Evolutionary conservation across 2,329 filamentous ascomycete genomes (phyloP), one percentile per base, ranked within the genome.

Genomic region (Paraphaeosphaeria minitans): DNA sequence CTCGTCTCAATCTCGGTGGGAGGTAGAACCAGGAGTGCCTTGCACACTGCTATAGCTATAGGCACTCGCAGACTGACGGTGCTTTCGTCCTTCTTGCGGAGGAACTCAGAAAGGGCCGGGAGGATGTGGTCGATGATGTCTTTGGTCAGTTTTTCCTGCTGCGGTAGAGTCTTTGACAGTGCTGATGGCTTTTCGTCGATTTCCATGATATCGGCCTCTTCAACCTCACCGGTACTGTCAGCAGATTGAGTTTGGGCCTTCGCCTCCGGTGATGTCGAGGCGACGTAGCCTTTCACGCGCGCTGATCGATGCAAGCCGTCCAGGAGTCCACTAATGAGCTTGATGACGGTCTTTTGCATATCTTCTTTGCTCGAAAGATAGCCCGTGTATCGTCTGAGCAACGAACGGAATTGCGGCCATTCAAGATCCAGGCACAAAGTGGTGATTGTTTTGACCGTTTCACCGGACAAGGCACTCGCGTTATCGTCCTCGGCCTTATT

Each of bases 71-170:
- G 86, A 78, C 93, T 97, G 76, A 99, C 94, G 51, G 93, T 93
- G 1, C 92, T 89, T 74, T 99, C 95, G 63, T 98, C 92, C 76
- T 97, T 98, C 69, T 96, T 89, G 68, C 97, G 93, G 29, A 98
- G 85, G 72, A 97, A 95, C 47, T 87, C 86, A n/a, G 89, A 84
- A 33, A 99, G 79, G 19, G 90, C 86, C 0, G 94, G 92, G 39
- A 97, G 79, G 67, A 97, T 90, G 61, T 88, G 88, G 21, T 86
- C 85, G 42, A 86, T 84, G 53, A 98, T 81, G 66, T 97, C 92
- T 1, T 85, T 83, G 16, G 85, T 81, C 35, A 96, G 81, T 73
- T 92, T 92, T 10, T 86, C 79, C 60, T 84, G 77, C 35, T 83
- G 82, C 0, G 92, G 92, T 55, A 93, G 81, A 0, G 89, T 91